These are phyloP conservation scores for Phalaenopsis aphrodite DNA, from an alignment of 106 monocot species.

Conservation along the genomic window DNA sequence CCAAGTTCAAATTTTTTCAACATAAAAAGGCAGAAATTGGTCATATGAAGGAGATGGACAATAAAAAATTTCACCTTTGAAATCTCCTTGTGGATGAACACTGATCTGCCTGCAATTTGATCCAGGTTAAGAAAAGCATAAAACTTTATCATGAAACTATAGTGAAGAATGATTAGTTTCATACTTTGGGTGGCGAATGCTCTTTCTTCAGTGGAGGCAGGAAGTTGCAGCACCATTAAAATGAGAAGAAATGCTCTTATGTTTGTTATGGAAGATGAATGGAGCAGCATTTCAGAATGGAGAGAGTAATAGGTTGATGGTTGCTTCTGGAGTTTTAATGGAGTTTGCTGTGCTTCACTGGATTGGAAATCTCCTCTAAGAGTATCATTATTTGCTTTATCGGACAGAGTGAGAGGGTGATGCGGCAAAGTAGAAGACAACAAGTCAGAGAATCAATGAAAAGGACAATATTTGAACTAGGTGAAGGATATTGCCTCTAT, in stretches of 20 bases:
- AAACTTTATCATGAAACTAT: background rate
- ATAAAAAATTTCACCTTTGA: slow-evolving; percentile 7
- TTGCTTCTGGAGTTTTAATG: background rate
- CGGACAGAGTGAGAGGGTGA: background rate
- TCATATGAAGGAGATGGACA: background rate
- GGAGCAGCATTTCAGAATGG: slow-evolving; percentile 4
- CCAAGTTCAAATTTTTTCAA: background rate
- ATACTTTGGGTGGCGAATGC: background rate
- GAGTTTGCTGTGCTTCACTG: background rate
- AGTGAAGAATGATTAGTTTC: background rate
- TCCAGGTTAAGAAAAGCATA: background rate
- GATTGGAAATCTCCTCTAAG: background rate
- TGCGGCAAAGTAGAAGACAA: background rate
- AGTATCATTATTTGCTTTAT: background rate
- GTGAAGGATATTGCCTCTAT: background rate
- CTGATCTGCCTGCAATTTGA: background rate
- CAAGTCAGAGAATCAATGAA: background rate
- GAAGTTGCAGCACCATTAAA: background rate
- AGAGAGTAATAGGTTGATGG: background rate
- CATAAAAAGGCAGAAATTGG: background rate
- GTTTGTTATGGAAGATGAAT: background rate
- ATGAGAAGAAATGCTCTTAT: background rate
- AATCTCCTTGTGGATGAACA: background rate
- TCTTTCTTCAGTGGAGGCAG: background rate
- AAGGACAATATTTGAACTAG: slow-evolving; percentile 1